Percentiles rank a stretch among this genome's conserved stretches.
These are phyloP conservation scores for Xylariaceae sp. DNA, from an alignment of 2,329 filamentous ascomycete genomes.

Conservation along the genomic window DNA sequence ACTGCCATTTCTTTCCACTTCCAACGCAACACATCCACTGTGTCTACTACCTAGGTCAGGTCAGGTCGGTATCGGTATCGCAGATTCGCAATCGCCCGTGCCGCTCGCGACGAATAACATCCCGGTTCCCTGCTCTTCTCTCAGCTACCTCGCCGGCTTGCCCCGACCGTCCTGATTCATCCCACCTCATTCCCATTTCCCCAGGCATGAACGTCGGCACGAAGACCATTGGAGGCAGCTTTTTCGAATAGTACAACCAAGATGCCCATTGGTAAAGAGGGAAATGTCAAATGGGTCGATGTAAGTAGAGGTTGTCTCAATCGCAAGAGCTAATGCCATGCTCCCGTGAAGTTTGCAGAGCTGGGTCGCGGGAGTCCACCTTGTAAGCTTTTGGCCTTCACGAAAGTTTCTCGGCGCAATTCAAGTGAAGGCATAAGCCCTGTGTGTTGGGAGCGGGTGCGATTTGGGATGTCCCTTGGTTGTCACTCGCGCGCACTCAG, in stretches of 20 bases:
- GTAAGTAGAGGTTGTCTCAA: conserved; percentile 36
- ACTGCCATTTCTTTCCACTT: too few species aligned
- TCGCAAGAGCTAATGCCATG: neutral
- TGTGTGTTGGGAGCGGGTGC: neutral
- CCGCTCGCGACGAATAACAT: neutral
- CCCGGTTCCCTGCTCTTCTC: neutral
- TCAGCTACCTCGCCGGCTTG: neutral
- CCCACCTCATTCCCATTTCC: neutral
- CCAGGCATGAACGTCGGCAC: conserved; percentile 21
- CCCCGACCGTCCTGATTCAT: neutral
- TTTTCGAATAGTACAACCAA: conserved; percentile 25
- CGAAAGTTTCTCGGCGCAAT: neutral
- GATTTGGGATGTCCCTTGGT: neutral
- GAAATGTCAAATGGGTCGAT: conserved; percentile 56
- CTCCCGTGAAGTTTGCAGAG: neutral
- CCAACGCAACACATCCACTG: neutral
- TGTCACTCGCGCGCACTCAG: neutral
- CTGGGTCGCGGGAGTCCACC: neutral
- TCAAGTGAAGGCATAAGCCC: neutral
- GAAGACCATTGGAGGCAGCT: conserved; percentile 3
- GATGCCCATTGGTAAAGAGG: conserved; percentile 41
- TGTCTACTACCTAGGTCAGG: neutral
- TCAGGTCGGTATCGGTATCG: too few species aligned
- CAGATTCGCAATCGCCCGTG: too few species aligned
- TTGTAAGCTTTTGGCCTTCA: neutral